A percentile compares a stretch with the other conserved stretches of the same genome.
Evolutionary conservation across 2,329 filamentous ascomycete genomes (phyloP).

Genomic region (Hymenoscyphus fructigenus): DNA sequence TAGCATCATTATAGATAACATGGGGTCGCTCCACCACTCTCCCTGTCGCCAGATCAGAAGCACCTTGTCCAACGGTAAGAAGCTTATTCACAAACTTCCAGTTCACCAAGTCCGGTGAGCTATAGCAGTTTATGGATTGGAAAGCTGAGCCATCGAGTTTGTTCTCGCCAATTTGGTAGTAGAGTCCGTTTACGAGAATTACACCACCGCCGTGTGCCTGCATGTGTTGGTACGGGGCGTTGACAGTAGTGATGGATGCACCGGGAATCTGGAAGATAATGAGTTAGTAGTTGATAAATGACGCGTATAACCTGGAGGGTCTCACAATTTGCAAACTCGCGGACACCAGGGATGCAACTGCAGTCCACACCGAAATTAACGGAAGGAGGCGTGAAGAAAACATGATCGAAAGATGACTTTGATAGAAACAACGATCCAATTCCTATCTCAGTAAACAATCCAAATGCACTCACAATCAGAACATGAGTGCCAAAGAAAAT

Average conservation of each 20-base stretch:
- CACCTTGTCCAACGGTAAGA: constrained; percentile 48
- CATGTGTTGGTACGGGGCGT: constrained; percentile 49
- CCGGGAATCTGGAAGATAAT: constrained; percentile 27
- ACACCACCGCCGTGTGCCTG: constrained; percentile 67
- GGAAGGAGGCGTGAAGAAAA: not conserved
- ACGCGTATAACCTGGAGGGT: not conserved
- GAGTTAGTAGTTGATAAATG: not conserved
- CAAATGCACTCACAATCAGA: not conserved
- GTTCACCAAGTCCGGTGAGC: constrained; percentile 53
- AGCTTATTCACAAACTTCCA: constrained; percentile 63
- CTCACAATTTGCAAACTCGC: constrained; percentile 14
- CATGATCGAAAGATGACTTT: not conserved
- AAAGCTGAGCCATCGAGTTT: constrained; percentile 62
- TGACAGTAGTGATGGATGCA: constrained; percentile 33
- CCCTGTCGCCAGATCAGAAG: constrained; percentile 58
- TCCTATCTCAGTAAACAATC: not conserved
- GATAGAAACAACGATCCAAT: not conserved
- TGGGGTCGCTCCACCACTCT: constrained; percentile 68
- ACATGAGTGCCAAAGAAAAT: not conserved
- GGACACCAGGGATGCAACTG: not conserved
- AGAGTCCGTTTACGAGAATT: constrained; percentile 56
- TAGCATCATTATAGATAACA: constrained; percentile 65
- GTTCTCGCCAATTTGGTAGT: constrained; percentile 70
- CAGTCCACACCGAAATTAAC: not conserved
- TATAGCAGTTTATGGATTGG: constrained; percentile 67